Base-by-base conservation (phyloP, 805 yeast genomes). In the Saturnispora kantuleensis region DNA sequence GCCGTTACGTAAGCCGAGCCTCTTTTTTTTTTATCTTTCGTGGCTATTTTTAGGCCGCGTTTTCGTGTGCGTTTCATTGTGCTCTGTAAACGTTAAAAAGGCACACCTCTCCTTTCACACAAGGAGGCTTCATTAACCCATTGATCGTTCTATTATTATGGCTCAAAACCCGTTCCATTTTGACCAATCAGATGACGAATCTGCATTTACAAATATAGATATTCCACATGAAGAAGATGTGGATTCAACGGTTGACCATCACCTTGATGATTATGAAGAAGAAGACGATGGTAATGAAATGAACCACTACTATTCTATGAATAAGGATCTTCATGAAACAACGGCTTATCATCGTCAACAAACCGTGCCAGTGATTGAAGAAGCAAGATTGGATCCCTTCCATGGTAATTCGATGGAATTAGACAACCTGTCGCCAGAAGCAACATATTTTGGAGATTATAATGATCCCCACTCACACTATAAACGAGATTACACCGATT, bases 151-250 rank as follows among this genome's bases (percentile, higher is more conserved):
- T 4, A 11, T 38, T 38, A 15, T 17, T 12, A 42, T 42, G 45
- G 13, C 40, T 6, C 41, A 30, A 13, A 42, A 42, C 26, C 45
- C 45, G n/a, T 42, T 42, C 12, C 35, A 36, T 12, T 42, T 42
- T 37, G 45, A 36, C 31, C 36, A 40, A 11, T 33, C 37, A 33
- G 31, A 32, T 17, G 18, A 33, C 10, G 44, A 31, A 17, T 33
- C 42, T 17, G 30, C 13, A 11, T 31, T 11, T 13, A 15, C 28
- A 17, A 28, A n/a, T 11, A 3, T n/a, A 6, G 33, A 38, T 9
- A n/a, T 28, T 33, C 33, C 40, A 33, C 30, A 15, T 26, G 10
- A 26, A n/a, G 18, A 26, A 4, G 31, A n/a, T 10, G 33, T 15
- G 12, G 13, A 31, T 11, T 12, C 15, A 16, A 31, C 33, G 18